phyloP scores from a whole-genome alignment of 768 basidiomycete species.

The Boletus rubropictus region DNA sequence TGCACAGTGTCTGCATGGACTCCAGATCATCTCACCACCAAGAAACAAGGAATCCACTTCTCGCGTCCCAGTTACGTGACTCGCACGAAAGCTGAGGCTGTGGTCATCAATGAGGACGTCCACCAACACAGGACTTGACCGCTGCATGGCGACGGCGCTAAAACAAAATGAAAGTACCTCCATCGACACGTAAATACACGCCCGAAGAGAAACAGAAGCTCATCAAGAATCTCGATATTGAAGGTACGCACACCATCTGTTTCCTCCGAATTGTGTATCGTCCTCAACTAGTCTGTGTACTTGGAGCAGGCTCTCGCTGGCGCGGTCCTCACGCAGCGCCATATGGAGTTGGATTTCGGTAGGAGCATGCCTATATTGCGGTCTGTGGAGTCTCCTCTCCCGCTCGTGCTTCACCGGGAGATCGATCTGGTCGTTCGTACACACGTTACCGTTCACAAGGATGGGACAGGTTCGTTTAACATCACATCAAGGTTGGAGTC shows the following conservation, averaged over 20 bases:
- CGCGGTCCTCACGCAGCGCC: slow-evolving; percentile 33
- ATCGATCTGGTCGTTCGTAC: slow-evolving; percentile 34
- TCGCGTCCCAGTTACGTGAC: too few relatives aligned
- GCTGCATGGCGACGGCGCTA: neutral
- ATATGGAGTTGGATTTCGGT: slow-evolving; percentile 32
- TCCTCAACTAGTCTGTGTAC: slow-evolving; percentile 45
- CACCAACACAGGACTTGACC: neutral
- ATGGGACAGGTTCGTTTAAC: slow-evolving; percentile 38
- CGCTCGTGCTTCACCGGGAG: slow-evolving; percentile 43
- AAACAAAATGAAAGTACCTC: slow-evolving; percentile 19
- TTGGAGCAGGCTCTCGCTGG: slow-evolving; percentile 50
- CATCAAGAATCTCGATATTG: slow-evolving; percentile 71
- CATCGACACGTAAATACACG: slow-evolving; percentile 37
- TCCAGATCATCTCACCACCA: too few relatives aligned
- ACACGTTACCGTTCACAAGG: slow-evolving; percentile 34
- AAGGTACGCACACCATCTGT: slow-evolving; percentile 45
- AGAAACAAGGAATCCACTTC: too few relatives aligned
- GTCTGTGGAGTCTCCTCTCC: slow-evolving; percentile 44
- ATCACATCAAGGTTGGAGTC: slow-evolving; percentile 38
- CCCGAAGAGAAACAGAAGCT: slow-evolving; percentile 72
- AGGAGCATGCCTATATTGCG: slow-evolving; percentile 34
- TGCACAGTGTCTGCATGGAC: slow-evolving; percentile 8
- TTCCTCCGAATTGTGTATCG: neutral
- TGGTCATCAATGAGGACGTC: too few relatives aligned
- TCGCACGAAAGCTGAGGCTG: too few relatives aligned